phyloP scores from a whole-genome alignment of 2,329 filamentous ascomycete genomes.

The Colletotrichum somersetense region DNA sequence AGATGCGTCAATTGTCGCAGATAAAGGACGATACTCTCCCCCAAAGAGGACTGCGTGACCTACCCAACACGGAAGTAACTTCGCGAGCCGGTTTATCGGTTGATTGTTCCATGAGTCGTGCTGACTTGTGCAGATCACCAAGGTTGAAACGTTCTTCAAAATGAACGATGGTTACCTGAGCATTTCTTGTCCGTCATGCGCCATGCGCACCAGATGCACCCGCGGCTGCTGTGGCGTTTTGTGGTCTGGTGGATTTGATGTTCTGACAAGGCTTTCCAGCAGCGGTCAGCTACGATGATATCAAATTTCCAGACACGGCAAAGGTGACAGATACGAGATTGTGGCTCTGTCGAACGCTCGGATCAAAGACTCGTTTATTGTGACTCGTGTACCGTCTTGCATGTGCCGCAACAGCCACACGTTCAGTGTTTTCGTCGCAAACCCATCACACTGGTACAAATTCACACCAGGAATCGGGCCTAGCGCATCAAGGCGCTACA shows the following conservation, averaged over 20 bases:
- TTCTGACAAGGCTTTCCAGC: not conserved
- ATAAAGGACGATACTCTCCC: slow-evolving; percentile 12
- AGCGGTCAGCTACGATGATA: not conserved
- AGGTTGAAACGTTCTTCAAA: not conserved
- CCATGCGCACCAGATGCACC: not conserved
- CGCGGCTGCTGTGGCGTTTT: not conserved
- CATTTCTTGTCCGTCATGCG: not conserved
- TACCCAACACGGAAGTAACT: slow-evolving; percentile 28
- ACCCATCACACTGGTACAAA: not conserved
- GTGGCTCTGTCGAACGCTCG: not conserved
- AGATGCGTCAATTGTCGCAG: slow-evolving; percentile 30
- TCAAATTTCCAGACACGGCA: not conserved
- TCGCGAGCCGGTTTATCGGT: not conserved
- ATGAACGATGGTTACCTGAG: not conserved
- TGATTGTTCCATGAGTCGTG: not conserved
- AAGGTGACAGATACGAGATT: not conserved
- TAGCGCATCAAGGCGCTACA: no score
- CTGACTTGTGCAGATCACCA: slow-evolving; percentile 14
- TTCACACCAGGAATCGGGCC: not conserved
- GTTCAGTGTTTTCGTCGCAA: not conserved
- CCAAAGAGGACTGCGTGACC: not conserved
- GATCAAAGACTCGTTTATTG: not conserved
- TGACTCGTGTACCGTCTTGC: not conserved
- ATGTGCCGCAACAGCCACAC: not conserved
- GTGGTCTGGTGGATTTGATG: not conserved